Conservation (phyloP, 108 stramenopile genomes). For the Skeletonema menzelii region DNA sequence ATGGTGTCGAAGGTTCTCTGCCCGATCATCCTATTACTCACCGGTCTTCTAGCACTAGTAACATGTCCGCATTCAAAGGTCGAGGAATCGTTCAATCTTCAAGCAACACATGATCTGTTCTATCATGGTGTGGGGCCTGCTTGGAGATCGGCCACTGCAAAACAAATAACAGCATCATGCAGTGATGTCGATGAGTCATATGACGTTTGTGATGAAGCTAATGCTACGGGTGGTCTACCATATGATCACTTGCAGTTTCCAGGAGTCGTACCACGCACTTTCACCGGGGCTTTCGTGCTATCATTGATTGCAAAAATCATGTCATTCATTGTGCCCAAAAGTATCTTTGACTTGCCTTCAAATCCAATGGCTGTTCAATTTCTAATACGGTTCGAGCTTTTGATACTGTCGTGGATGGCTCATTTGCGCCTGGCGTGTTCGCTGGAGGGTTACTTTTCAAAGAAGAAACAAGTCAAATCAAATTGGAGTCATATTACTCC, state of each 20-base stretch:
- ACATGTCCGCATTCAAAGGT: conserved; percentile 95
- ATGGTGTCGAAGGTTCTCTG: background rate
- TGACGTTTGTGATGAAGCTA: background rate
- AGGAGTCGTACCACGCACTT: conserved; percentile 82
- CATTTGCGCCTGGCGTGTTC: conserved; percentile 64
- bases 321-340: conserved; percentile 37
- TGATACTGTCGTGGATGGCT: conserved; percentile 50
- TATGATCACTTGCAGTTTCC: conserved; percentile 80
- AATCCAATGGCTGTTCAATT: conserved; percentile 67
- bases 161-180: background rate
- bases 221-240: conserved; percentile 23
- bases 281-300: conserved; percentile 70
- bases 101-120: conserved; percentile 93
- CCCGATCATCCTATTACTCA: conserved; percentile 25
- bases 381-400: conserved; percentile 58
- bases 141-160: conserved; percentile 13
- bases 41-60: conserved; percentile 49
- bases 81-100: conserved; percentile 98
- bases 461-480: background rate
- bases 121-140: conserved; percentile 72
- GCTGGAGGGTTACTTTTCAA: conserved; percentile 37
- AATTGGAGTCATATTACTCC: background rate
- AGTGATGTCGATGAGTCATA: background rate
- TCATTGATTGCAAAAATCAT: conserved; percentile 45
- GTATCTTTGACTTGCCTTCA: conserved; percentile 44